Base-by-base conservation (phyloP, 106 monocot genomes). In the Gastrodia elata region DNA sequence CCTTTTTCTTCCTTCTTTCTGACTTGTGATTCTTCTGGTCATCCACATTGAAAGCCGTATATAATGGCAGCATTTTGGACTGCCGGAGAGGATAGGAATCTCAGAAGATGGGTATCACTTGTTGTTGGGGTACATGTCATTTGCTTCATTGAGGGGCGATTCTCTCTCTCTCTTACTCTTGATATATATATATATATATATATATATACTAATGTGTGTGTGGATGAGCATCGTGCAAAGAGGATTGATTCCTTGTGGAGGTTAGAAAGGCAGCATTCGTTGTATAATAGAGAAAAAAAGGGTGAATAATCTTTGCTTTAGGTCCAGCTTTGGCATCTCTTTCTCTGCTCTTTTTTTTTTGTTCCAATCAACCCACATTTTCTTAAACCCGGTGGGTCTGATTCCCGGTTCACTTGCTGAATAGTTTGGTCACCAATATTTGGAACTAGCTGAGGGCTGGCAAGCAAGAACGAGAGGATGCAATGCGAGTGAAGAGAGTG, bases 41-140 rank as follows among this genome's bases (percentile, higher is more conserved):
- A 26, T 69, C 16, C 2, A 43, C 49, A 35, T 37, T 34, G 34
- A 34, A 27, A 24, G 38, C 70, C 38, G 55, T 32, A 65, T 36
- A 8, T 41, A 7, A 58, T 74, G 74, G 71, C 70, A 43, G 40
- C 79, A 67, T 75, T n/a, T 78, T 39, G 48, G 35, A 65, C 33
- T 39, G 20, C 48, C 39, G 74, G 42, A 33, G 64, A 79, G 70
- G 87, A 48, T 65, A 76, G 58, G 87, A 84, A 81, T 81, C 77
- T 39, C 74, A 52, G 52, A 52, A 44, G 71, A 38, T 40, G 32
- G 49, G 79, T 40, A 75, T 82, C 65, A 70, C 71, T 79, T 79
- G 74, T 13, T 36, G 39, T 28, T 39, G 15, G 32, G 34, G 18
- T 11, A n/a, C n/a, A n/a, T n/a, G n/a, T n/a, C n/a, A 64, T 58